Evolutionary conservation across 2,329 filamentous ascomycete genomes (phyloP), one percentile per base, ranked within the genome.

Genomic region (Colletotrichum gigasporum): DNA sequence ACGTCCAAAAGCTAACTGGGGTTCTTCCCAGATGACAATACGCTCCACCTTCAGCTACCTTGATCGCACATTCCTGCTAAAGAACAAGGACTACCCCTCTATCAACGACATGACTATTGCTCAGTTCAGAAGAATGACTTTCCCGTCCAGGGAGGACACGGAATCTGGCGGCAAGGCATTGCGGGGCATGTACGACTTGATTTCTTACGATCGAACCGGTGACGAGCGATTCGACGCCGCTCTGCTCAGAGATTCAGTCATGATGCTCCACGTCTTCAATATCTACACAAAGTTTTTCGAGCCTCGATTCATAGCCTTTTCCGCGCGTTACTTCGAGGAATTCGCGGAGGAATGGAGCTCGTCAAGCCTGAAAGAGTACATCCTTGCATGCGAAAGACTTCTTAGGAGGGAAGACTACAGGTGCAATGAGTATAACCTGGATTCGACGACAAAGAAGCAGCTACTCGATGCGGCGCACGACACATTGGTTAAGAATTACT

Each of bases 31-130:
- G 89, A 86, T 89, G 68, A 89, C 90, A 12, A 87, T 99, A 54
- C 88, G 94, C 50, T 95, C 92, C 67, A 91, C 96, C 37, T 98
- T 97, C 78, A 97, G 94, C 79, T 99, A 94, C 73, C 85, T 99
- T 68, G 95, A 99, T 75, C 90, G 96, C 67, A 92, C 94, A 2
- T 97, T 94, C 73, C 84, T 99, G 7, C 82, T 97, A 2, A 90
- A 91, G 61, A 89, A 90, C 45, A 89, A 90, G 69, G 87, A 90
- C 20, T 79, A 85, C 34, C 84, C 85, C 9, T 91, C 91, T 32
- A 88, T 99, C 60, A 91, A 94, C 72, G 93, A 97, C 72, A 89
- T 97, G 81, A 88, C 90, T 5, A 88, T 96, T 58, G 79, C 83
- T 12, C 85, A 93, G 64, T 99, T 98, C 74, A 87, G 92, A 55